A percentile compares a stretch with the other conserved stretches of the same genome.
phyloP scores from a whole-genome alignment of 176 grass and related monocot genomes.

The Miscanthus lutarioriparius region DNA sequence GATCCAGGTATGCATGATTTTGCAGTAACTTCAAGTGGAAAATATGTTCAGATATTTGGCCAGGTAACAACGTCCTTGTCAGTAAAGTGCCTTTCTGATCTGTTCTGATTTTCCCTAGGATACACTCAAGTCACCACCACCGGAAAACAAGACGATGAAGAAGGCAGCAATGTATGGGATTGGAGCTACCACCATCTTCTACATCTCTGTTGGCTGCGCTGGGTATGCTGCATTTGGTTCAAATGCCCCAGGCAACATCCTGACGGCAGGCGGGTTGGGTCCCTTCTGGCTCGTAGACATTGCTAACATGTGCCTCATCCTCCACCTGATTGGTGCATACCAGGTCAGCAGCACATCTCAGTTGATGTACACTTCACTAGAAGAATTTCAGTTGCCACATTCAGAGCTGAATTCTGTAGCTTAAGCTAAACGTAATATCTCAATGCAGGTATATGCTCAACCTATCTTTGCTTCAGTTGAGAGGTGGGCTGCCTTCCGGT shows the following conservation, averaged over 20 bases:
- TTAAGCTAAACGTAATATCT: background rate
- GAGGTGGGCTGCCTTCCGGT: conserved; percentile 40
- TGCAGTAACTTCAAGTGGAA: background rate
- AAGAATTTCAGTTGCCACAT: background rate
- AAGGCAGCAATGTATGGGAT: conserved; percentile 75
- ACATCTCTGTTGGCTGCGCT: conserved; percentile 69
- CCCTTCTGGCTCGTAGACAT: conserved; percentile 78
- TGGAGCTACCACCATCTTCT: conserved; percentile 69
- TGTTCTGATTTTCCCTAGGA: conserved; percentile 38
- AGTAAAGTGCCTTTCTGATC: background rate
- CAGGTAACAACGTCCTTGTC: background rate
- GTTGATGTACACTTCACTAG: background rate
- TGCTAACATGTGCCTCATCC: conserved; percentile 72
- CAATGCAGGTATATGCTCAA: conserved; percentile 64
- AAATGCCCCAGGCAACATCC: conserved; percentile 72
- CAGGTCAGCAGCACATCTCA: conserved; percentile 51
- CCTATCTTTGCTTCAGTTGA: conserved; percentile 69
- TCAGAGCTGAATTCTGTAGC: background rate
- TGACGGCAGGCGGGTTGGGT: conserved; percentile 52
- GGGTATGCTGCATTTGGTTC: conserved; percentile 73
- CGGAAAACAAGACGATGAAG: conserved; percentile 82
- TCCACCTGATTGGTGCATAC: conserved; percentile 79
- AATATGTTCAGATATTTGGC: background rate
- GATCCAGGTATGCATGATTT: conserved; percentile 59
- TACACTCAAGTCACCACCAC: conserved; percentile 67